Evolutionary conservation across 345 rosid species (phyloP), one percentile per base, ranked within the genome.

Genomic region (Citrus maxima): DNA sequence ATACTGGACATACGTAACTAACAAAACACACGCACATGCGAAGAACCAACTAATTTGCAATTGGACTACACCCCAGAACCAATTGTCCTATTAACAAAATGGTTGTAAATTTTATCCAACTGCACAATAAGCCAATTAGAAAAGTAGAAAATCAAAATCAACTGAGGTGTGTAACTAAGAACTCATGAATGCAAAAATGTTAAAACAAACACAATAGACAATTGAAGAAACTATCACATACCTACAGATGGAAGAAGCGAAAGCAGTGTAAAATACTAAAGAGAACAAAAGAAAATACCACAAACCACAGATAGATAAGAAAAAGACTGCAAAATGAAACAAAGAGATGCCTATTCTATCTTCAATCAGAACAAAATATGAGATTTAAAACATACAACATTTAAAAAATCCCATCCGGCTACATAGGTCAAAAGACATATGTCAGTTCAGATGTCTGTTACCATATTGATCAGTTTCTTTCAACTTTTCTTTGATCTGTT

Each of bases 381-480:
- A 64, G 46, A 5, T 25, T 34, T 60, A 13, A 60, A 59, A 60
- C 49, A 22, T 13, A 46, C 14, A 38, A 38, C 60, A 25, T 25
- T 18, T 7, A 10, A 42, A 51, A 49, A 49, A 22, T 3, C 67
- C 67, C 16, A 55, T 25, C 63, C 59, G 18, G 63, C 5, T 18
- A 27, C 40, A 24, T 7, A 59, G n/a, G 27, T 32, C 28, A 10
- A 5, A 67, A 58, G 22, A 22, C 12, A 27, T 56, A 32, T 65
- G 42, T 62, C 38, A 54, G 10, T 28, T 28, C 49, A 51, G 37
- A 32, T n/a, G 56, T 56, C 35, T n/a, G 60, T 80, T 88, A 97
- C 98, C 99, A 62, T 86, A 80, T 81, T 84, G 90, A 84, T 94
- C 98, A 83, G 89, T 97, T 87, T 97, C 98, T 86, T 94, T 94